Evolutionary conservation across 2,329 filamentous ascomycete genomes (phyloP).

Genomic region (Chaetomium strumarium): DNA sequence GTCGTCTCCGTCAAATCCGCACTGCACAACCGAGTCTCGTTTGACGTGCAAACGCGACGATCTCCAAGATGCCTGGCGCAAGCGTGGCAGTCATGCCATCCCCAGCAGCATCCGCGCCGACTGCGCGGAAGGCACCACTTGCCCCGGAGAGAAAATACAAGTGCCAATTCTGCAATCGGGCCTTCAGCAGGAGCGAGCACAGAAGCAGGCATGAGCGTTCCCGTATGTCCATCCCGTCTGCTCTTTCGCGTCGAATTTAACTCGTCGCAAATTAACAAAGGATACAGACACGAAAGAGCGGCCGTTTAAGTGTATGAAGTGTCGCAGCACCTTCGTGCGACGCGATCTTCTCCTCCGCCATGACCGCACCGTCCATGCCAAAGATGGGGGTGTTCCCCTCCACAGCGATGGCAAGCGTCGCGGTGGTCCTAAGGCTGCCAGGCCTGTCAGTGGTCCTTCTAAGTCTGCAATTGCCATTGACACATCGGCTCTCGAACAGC

Average conservation of each 20-base stretch:
- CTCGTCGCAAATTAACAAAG: conserved; percentile 13
- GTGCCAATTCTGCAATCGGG: conserved; percentile 96
- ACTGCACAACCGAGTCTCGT: conserved; percentile 9
- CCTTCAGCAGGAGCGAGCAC: conserved; percentile 96
- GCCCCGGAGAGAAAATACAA: conserved; percentile 98
- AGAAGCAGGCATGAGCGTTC: conserved; percentile 94
- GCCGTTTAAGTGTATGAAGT: conserved; percentile 98
- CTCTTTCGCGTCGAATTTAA: conserved; percentile 4
- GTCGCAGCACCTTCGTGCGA: conserved; percentile 95
- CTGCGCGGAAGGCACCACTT: conserved; percentile 67
- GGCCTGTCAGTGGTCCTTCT: conserved; percentile 56
- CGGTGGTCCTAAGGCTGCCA: conserved; percentile 61
- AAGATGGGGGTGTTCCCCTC: conserved; percentile 89
- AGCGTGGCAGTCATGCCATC: conserved; percentile 59
- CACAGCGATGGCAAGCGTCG: conserved; percentile 92
- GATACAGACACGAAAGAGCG: conserved; percentile 92
- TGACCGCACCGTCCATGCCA: conserved; percentile 96
- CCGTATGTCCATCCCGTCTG: conserved; percentile 61
- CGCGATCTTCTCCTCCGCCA: conserved; percentile 93
- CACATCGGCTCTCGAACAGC: conserved; percentile 80
- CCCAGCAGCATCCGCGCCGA: conserved; percentile 61
- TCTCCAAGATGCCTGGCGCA: conserved; percentile 62
- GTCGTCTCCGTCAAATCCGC: conserved; percentile 26
- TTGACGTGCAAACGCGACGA: conserved; percentile 29
- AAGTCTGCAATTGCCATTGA: conserved; percentile 80